Evolutionary conservation across 257 asterid genomes (phyloP).

Genomic region (Salvia hispanica): DNA sequence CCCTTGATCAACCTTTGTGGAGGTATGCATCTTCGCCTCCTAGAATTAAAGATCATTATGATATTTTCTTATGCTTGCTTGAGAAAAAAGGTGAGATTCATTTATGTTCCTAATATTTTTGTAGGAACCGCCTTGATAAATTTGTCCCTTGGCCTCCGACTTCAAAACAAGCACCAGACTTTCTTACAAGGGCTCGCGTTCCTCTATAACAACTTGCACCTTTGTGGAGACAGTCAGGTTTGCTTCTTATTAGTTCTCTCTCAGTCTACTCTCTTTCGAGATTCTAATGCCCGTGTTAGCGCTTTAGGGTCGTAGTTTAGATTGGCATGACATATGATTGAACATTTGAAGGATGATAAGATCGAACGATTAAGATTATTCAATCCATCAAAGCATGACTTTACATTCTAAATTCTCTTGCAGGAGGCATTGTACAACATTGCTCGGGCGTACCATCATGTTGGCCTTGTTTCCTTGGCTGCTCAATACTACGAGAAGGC

Average conservation of each 20-base stretch:
- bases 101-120: not conserved
- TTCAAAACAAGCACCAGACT: slow-evolving; percentile 82
- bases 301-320: no score
- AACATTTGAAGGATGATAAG: no score
- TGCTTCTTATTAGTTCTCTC: slow-evolving; percentile 19
- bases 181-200: slow-evolving; percentile 77
- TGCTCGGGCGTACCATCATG: slow-evolving; percentile 83
- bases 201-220: slow-evolving; percentile 55
- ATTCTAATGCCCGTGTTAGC: no score
- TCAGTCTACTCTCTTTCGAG: not conserved
- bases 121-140: slow-evolving; percentile 79
- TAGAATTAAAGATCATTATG: not conserved
- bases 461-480: slow-evolving; percentile 71
- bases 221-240: slow-evolving; percentile 70
- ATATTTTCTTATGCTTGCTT: slow-evolving; percentile 13
- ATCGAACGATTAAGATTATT: no score
- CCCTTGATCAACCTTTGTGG: slow-evolving; percentile 80
- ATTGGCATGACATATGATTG: no score
- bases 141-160: slow-evolving; percentile 73
- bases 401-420: not conserved
- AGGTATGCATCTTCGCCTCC: slow-evolving; percentile 43
- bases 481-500: slow-evolving; percentile 67
- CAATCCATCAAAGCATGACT: no score
- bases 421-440: slow-evolving; percentile 76
- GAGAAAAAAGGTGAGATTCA: not conserved